A percentile compares a stretch with the other conserved stretches of the same genome.
Evolutionary conservation across 305 asterid genomes (phyloP).

Genomic region (Fraxinus latifolia): DNA sequence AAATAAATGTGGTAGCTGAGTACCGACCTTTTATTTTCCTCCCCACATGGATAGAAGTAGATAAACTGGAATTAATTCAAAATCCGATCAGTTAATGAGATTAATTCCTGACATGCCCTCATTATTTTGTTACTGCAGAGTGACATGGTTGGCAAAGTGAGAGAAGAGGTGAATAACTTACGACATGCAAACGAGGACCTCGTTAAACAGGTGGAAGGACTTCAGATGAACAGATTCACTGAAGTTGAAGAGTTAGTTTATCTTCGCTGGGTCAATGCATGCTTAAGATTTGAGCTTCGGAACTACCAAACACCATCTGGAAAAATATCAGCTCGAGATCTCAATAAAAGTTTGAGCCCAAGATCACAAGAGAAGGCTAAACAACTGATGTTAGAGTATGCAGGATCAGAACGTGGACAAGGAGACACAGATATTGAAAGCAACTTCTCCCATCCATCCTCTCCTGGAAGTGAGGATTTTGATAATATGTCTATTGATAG

Average conservation of each 20-base stretch:
- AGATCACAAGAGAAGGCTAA: constrained; percentile 85
- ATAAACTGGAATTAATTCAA: not conserved
- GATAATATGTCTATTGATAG: constrained; percentile 74
- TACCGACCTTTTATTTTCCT: not conserved
- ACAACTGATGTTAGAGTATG: constrained; percentile 84
- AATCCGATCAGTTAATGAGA: not conserved
- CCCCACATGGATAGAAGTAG: not conserved
- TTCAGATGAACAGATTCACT: constrained; percentile 91
- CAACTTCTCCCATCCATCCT: constrained; percentile 76
- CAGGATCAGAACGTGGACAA: constrained; percentile 97
- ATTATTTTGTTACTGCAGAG: constrained; percentile 43
- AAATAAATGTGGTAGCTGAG: not conserved
- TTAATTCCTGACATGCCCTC: constrained; percentile 17
- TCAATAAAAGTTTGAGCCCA: constrained; percentile 81
- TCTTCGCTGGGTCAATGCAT: constrained; percentile 98
- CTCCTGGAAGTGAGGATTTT: constrained; percentile 94
- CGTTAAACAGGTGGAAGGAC: constrained; percentile 90
- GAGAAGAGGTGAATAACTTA: constrained; percentile 68
- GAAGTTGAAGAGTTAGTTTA: constrained; percentile 98
- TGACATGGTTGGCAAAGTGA: constrained; percentile 80
- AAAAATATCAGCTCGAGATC: constrained; percentile 80
- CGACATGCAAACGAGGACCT: constrained; percentile 85
- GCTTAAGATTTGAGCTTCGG: constrained; percentile 82
- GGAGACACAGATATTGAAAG: constrained; percentile 94
- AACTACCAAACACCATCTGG: constrained; percentile 80